These are phyloP conservation scores for Naganishia kalamii DNA, from an alignment of 768 basidiomycete genomes.

Conservation along the genomic window DNA sequence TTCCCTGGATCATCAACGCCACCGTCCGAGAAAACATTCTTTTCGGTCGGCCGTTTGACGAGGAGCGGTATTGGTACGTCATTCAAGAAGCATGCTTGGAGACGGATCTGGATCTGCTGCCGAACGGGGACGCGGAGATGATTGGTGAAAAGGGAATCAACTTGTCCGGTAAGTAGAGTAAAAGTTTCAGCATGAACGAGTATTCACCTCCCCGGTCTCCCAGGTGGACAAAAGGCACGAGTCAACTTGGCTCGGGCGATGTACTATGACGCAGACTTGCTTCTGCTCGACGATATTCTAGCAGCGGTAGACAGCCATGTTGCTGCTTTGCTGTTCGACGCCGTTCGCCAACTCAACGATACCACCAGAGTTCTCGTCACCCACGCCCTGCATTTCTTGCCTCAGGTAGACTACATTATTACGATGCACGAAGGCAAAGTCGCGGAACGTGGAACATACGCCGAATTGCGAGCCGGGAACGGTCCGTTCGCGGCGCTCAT, in stretches of 20 bases:
- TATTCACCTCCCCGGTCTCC: constrained; percentile 55
- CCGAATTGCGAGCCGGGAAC: constrained; percentile 59
- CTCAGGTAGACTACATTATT: constrained; percentile 78
- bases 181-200: too few species aligned
- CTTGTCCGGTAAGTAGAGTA: constrained; percentile 53
- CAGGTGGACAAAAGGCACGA: constrained; percentile 43
- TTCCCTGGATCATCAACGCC: constrained; percentile 77
- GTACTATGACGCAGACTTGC: constrained; percentile 77
- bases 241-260: constrained; percentile 80
- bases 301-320: constrained; percentile 72
- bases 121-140: constrained; percentile 72
- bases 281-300: constrained; percentile 69
- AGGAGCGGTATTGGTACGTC: constrained; percentile 73
- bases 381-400: constrained; percentile 83
- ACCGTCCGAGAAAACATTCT: constrained; percentile 84
- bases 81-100: constrained; percentile 70
- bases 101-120: constrained; percentile 70
- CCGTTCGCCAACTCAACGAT: constrained; percentile 59
- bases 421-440: constrained; percentile 70
- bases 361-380: constrained; percentile 86
- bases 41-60: constrained; percentile 77
- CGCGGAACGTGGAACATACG: constrained; percentile 72
- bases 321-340: constrained; percentile 77
- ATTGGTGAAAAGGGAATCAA: constrained; percentile 85
- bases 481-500: constrained; percentile 70